Evolutionary conservation across 1,139 yeast genomes (phyloP).

Genomic region (Nakaseomyces uthaithaninus): DNA sequence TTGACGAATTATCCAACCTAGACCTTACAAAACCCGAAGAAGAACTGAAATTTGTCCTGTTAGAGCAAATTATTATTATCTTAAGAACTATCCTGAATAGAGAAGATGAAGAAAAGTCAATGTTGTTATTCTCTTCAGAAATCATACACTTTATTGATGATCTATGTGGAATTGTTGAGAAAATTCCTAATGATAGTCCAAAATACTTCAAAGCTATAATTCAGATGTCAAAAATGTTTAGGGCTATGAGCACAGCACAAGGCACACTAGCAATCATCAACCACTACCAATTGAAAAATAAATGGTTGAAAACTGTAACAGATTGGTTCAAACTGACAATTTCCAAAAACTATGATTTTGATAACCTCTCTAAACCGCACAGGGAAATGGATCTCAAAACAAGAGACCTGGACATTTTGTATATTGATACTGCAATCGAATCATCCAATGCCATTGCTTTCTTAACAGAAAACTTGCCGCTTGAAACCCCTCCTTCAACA

Average conservation of each 20-base stretch:
- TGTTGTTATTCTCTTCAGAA: conserved; percentile 37
- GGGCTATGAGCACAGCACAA: conserved; percentile 43
- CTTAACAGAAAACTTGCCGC: conserved; percentile 46
- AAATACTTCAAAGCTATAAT: conserved; percentile 46
- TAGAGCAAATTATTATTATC: conserved; percentile 38
- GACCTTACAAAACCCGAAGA: conserved; percentile 25
- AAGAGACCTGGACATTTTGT: conserved; percentile 46
- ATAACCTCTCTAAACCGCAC: conserved; percentile 29
- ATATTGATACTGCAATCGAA: conserved; percentile 60
- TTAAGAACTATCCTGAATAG: conserved; percentile 37
- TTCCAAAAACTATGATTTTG: conserved; percentile 31
- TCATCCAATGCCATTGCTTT: conserved; percentile 51
- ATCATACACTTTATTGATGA: conserved; percentile 35
- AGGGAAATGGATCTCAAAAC: conserved; percentile 29
- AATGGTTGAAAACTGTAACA: conserved; percentile 48
- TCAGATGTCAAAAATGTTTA: conserved; percentile 49
- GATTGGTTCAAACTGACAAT: conserved; percentile 62
- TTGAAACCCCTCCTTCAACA: conserved; percentile 57
- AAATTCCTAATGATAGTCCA: conserved; percentile 31
- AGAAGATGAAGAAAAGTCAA: conserved; percentile 31
- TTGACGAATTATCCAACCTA: conserved; percentile 21
- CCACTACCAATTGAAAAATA: conserved; percentile 51
- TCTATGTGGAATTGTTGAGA: conserved; percentile 34
- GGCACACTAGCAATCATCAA: conserved; percentile 43
- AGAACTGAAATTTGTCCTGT: conserved; percentile 28